A percentile compares a stretch with the other conserved stretches of the same genome.
Evolutionary conservation across 2,329 filamentous ascomycete genomes (phyloP).

Genomic region (Colletotrichum liaoningense): DNA sequence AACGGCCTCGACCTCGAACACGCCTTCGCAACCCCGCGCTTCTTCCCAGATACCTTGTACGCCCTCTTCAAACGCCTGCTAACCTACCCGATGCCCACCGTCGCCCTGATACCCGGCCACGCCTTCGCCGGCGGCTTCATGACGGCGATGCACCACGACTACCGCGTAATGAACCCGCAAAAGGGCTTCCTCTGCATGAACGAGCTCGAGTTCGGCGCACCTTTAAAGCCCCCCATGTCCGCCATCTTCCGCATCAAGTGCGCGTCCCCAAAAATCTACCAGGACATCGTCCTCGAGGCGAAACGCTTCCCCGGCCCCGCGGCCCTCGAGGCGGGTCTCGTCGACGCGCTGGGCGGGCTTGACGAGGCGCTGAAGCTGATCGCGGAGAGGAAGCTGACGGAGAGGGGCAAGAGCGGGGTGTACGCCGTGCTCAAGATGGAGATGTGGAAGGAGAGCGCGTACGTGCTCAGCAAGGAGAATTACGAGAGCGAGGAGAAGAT

Average conservation of each 20-base stretch:
- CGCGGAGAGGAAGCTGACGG: conserved; percentile 65
- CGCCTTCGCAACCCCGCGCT: conserved; percentile 69
- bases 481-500: conserved; percentile 62
- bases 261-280: conserved; percentile 65
- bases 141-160: conserved; percentile 85
- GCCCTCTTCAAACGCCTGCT: conserved; percentile 71
- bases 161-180: conserved; percentile 78
- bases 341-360: conserved; percentile 75
- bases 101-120: conserved; percentile 84
- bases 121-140: conserved; percentile 86
- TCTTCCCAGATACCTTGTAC: conserved; percentile 72
- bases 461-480: conserved; percentile 63
- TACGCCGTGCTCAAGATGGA: conserved; percentile 81
- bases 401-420: conserved; percentile 72
- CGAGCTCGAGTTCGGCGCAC: conserved; percentile 82
- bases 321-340: conserved; percentile 74
- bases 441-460: conserved; percentile 77
- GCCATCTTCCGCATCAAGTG: conserved; percentile 78
- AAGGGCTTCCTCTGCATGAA: conserved; percentile 84
- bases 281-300: conserved; percentile 79
- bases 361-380: conserved; percentile 73
- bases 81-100: conserved; percentile 81
- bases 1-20: conserved; percentile 84
- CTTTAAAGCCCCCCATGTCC: conserved; percentile 80
- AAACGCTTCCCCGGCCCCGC: conserved; percentile 72